phyloP scores from a whole-genome alignment of 768 basidiomycete genomes.

The Termitomyces sp. region DNA sequence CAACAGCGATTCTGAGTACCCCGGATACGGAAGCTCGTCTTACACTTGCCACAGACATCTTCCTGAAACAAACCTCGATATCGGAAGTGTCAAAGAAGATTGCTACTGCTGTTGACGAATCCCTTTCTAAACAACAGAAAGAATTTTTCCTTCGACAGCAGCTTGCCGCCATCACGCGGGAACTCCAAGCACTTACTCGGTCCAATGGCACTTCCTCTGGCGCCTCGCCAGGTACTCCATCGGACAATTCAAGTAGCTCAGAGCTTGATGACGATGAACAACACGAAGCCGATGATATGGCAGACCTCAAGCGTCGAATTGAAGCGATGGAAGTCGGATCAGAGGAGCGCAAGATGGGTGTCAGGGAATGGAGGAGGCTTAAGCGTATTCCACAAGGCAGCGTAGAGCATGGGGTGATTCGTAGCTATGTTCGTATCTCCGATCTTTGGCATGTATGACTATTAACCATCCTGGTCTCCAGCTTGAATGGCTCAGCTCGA shows the following conservation, averaged over 20 bases:
- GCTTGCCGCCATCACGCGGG: slow-evolving; percentile 74
- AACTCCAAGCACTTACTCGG: slow-evolving; percentile 58
- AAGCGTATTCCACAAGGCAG: slow-evolving; percentile 88
- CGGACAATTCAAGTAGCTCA: slow-evolving; percentile 28
- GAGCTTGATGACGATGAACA: slow-evolving; percentile 79
- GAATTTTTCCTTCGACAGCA: slow-evolving; percentile 85
- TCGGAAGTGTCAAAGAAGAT: slow-evolving; percentile 82
- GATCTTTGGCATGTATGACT: neutral
- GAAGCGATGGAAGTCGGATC: slow-evolving; percentile 70
- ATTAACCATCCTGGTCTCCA: slow-evolving; percentile 23
- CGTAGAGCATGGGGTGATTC: slow-evolving; percentile 87
- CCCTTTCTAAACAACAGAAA: slow-evolving; percentile 85
- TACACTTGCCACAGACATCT: slow-evolving; percentile 63
- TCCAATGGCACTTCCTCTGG: slow-evolving; percentile 19
- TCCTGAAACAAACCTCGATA: slow-evolving; percentile 73
- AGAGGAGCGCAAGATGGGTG: slow-evolving; percentile 80
- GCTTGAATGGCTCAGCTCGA: slow-evolving; percentile 85
- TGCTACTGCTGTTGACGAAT: slow-evolving; percentile 75
- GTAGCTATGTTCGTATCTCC: slow-evolving; percentile 64
- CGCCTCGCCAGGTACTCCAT: slow-evolving; percentile 8
- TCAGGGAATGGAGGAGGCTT: slow-evolving; percentile 79
- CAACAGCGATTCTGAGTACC: slow-evolving; percentile 57
- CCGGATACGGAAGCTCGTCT: slow-evolving; percentile 61
- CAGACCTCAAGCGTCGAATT: slow-evolving; percentile 67
- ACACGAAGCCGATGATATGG: slow-evolving; percentile 77